These are phyloP conservation scores for Crotalaria pallida DNA, from an alignment of 306 rosid species.

Conservation along the genomic window DNA sequence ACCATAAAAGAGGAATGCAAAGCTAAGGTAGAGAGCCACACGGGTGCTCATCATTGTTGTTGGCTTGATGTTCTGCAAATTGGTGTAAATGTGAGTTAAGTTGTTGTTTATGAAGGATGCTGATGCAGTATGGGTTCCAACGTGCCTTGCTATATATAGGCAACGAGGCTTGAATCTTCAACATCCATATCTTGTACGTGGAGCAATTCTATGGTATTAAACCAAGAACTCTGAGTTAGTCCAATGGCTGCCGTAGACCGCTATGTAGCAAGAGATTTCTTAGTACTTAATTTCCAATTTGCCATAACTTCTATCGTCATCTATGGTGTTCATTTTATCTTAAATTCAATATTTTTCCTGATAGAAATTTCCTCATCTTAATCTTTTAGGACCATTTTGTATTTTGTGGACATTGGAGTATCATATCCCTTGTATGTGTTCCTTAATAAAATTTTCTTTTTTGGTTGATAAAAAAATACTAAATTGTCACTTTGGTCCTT, in stretches of 20 bases:
- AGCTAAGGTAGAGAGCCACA: neutral
- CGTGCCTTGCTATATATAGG: neutral
- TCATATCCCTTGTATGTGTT: too few relatives aligned
- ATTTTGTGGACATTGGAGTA: too few relatives aligned
- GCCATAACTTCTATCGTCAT: neutral
- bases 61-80: neutral
- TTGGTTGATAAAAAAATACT: too few relatives aligned
- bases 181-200: neutral
- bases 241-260: neutral
- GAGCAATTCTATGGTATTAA: neutral
- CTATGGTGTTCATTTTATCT: neutral
- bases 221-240: too few relatives aligned
- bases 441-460: too few relatives aligned
- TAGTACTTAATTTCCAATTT: neutral
- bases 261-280: neutral
- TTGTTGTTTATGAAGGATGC: neutral
- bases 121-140: neutral
- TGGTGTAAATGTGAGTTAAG: neutral
- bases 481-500: too few relatives aligned
- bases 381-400: neutral
- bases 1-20: neutral
- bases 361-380: neutral
- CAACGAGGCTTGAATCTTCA: neutral
- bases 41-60: neutral
- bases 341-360: neutral